Conservation (phyloP, 1,284 basidiomycete genomes). For the Tylopilus sp. region DNA sequence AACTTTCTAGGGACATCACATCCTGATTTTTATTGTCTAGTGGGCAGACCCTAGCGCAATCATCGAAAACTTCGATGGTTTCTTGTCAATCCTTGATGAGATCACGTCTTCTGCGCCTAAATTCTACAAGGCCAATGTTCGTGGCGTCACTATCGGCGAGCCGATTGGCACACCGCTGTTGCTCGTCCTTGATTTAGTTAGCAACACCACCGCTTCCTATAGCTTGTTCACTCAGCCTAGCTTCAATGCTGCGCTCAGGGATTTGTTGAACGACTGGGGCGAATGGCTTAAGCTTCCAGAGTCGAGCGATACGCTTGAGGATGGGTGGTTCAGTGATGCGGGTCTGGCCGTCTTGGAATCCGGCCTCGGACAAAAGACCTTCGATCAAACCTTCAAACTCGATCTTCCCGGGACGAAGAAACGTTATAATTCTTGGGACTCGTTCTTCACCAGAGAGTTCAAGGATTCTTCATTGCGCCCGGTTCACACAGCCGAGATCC, state of each 20-base stretch:
- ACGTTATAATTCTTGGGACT: conserved; percentile 3
- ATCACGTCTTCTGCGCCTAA: conserved; percentile 11
- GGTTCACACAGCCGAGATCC: background rate
- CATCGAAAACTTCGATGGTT: background rate
- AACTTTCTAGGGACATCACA: too few species aligned
- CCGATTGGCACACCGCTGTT: background rate
- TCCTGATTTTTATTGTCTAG: background rate
- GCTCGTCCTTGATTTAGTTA: background rate
- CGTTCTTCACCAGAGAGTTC: background rate
- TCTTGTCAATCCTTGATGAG: background rate
- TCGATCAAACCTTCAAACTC: background rate
- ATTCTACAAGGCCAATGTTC: conserved; percentile 12
- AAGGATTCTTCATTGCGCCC: background rate
- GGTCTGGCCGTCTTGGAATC: background rate
- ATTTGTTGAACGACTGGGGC: background rate
- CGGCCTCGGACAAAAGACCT: background rate
- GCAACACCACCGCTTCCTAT: background rate
- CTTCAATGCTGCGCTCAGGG: background rate
- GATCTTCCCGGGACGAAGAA: background rate
- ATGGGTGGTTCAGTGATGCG: background rate
- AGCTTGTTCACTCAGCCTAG: background rate
- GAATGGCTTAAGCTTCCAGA: background rate
- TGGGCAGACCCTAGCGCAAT: conserved; percentile 6
- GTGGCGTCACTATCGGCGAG: too few species aligned
- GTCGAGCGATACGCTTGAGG: background rate